phyloP scores from a whole-genome alignment of 192 early-diverging fungal species.

The Coemansia sp. region DNA sequence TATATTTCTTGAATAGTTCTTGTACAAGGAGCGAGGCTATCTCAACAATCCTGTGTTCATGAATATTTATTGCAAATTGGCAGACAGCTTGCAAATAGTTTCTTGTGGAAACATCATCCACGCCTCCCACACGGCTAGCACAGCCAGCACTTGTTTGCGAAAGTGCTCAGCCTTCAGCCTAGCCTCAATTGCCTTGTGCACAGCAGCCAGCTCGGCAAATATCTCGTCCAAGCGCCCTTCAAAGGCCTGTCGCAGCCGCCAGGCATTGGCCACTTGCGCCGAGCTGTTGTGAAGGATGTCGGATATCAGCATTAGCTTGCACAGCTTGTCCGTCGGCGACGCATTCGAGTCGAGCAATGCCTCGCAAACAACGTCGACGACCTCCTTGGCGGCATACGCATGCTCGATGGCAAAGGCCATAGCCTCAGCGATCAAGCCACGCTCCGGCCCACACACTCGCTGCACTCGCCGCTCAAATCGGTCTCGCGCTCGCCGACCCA shows the following conservation, averaged over 20 bases:
- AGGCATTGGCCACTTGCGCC: conserved; percentile 80
- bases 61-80: too few relatives aligned
- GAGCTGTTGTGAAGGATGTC: conserved; percentile 91
- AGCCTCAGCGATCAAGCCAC: conserved; percentile 68
- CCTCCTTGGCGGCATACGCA: conserved; percentile 79
- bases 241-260: conserved; percentile 79
- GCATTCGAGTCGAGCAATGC: conserved; percentile 64
- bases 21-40: too few relatives aligned
- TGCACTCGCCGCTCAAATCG: conserved; percentile 36
- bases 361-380: conserved; percentile 68
- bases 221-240: conserved; percentile 65
- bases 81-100: conserved; percentile 18
- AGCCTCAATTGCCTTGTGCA: conserved; percentile 70
- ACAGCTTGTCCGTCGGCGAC: conserved; percentile 66
- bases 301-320: conserved; percentile 81
- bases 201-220: conserved; percentile 70
- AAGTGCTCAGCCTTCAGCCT: conserved; percentile 85
- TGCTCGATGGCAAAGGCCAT: conserved; percentile 89
- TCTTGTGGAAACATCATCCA: conserved; percentile 84
- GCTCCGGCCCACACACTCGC: conserved; percentile 19
- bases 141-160: conserved; percentile 63
- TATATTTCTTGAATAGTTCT: too few relatives aligned
- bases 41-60: too few relatives aligned
- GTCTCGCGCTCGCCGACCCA: conserved; percentile 29
- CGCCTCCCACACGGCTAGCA: conserved; percentile 84